Base-by-base conservation (phyloP, 2,329 filamentous ascomycete genomes). In the Harringtonia aguacate region DNA sequence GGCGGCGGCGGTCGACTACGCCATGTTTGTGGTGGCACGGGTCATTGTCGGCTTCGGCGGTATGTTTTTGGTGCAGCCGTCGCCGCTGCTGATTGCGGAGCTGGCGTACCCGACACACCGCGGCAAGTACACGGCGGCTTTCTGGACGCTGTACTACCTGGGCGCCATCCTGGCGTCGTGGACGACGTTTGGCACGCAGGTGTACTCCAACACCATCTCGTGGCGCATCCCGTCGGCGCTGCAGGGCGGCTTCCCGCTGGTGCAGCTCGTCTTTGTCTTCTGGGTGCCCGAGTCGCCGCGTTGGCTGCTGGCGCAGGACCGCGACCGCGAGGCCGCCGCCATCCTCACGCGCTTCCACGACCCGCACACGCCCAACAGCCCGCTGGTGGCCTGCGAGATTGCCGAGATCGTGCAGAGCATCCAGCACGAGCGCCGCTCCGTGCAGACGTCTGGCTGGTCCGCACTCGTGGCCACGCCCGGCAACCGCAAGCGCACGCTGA, bases 261-360 rank as follows among this genome's bases (percentile, higher is more conserved):
- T 72, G 20, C 64, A 66, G 42, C 48, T 67, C 18, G 39, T 54
- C 28, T 60, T 65, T 45, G 61, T 62, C 57, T 56, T 57, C 36
- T 55, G 61, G 21, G 56, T 75, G 4, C 75, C 75, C 2, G 76
- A 80, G 54, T 72, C 67, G 2, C 76, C 75, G 1, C 65, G 61
- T 41, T 79, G 49, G 68, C 70, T 58, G 45, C 63, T 68, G 15
- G 57, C 60, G 13, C 60, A 69, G 50, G 65, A 64, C 30, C 61
- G 65, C 7, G 68, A 69, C 38, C 72, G 68, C 45, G 71, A 75
- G 15, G 71, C 77, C 39, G 69, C 74, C 3, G 60, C 69, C 1
- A 56, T 64, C 1, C 62, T 77, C 3, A 67, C 79, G 4, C 13
- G n/a, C 12, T 41, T 31, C 36, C 43, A 45, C 27, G 43, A 41